Base-by-base conservation (phyloP, 805 yeast genomes). In the Blastobotrys robertii region DNA sequence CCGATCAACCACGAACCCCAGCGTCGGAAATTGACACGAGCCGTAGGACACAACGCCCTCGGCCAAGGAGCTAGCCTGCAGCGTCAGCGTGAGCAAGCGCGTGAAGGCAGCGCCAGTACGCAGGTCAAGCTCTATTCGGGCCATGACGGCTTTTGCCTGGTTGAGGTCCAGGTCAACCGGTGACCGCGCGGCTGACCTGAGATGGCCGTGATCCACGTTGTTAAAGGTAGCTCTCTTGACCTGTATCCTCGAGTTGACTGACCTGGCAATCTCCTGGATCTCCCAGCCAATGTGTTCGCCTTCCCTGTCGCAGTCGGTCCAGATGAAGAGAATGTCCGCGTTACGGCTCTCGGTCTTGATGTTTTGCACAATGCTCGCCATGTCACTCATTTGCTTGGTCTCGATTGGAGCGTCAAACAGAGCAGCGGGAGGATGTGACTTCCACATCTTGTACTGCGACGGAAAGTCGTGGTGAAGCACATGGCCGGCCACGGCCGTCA, bases 261-360 rank as follows among this genome's bases (percentile, higher is more conserved):
- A 68, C 39, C 59, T 57, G 0, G 95, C 96, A n/a, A 79, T 80
- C 42, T 77, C 70, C 30, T 76, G 69, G 11, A 94, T 77, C 54
- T 88, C 95, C 65, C 71, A 77, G 0, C 97, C 97, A 44, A 88
- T 88, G 60, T 78, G 82, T 59, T 88, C 97, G 1, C 97, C 97
- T 59, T 88, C 97, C 31, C 97, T 69, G 69, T 88, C 97, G 63
- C 98, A 92, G 70, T 92, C 99, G 1, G 98, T 92, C 97, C 98
- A 92, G 6, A 92, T 85, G 84, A 86, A 84, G 43, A 92, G 63
- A 33, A 66, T 65, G 41, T 77, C 74, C 4, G 84, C 74, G 13
- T 55, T 55, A 34, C 79, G 59, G 3, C 87, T 83, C 56, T 86
- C 86, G 3, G 60, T 60, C 28, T 72, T 60, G 39, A 92, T 85